Percentiles rank a stretch among this genome's conserved stretches.
Evolutionary conservation across 371 early-diverging fungal genomes (phyloP).

Genomic region (Mortierella sp.): DNA sequence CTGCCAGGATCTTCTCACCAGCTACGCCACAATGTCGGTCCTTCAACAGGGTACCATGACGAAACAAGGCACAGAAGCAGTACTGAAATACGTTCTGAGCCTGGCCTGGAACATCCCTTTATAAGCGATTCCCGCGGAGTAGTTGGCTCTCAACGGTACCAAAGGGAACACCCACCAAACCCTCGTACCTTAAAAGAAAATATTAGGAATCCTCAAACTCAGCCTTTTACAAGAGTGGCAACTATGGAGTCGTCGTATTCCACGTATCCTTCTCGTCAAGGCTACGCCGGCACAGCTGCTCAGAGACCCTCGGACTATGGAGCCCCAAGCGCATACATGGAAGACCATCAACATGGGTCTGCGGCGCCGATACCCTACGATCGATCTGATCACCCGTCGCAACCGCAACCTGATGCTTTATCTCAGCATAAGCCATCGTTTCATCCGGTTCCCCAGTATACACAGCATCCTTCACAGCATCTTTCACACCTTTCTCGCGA

Average conservation of each 20-base stretch:
- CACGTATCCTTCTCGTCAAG: slow-evolving; percentile 11
- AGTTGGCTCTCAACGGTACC: background rate
- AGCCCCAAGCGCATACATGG: background rate
- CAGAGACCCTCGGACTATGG: slow-evolving; percentile 1
- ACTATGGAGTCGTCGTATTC: background rate
- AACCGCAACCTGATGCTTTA: background rate
- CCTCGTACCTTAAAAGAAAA: background rate
- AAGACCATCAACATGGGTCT: slow-evolving; percentile 8
- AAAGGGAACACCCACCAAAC: background rate
- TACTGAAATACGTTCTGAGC: background rate
- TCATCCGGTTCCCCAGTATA: slow-evolving; percentile 6
- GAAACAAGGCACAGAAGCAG: background rate
- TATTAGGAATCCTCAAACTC: background rate
- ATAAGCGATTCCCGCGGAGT: slow-evolving; percentile 3
- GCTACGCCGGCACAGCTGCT: background rate
- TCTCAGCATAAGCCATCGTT: slow-evolving; percentile 5
- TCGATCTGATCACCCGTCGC: slow-evolving; percentile 7
- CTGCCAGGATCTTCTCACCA: background rate
- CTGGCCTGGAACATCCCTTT: background rate
- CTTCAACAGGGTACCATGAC: slow-evolving; percentile 5
- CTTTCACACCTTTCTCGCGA: background rate
- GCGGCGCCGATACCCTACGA: slow-evolving; percentile 4
- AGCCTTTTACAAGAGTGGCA: background rate
- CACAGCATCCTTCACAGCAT: slow-evolving; percentile 12
- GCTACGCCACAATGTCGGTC: background rate